Percentiles rank a stretch among this genome's conserved stretches.
phyloP scores from a whole-genome alignment of 2,329 filamentous ascomycete species.

The Colletotrichum cereale region DNA sequence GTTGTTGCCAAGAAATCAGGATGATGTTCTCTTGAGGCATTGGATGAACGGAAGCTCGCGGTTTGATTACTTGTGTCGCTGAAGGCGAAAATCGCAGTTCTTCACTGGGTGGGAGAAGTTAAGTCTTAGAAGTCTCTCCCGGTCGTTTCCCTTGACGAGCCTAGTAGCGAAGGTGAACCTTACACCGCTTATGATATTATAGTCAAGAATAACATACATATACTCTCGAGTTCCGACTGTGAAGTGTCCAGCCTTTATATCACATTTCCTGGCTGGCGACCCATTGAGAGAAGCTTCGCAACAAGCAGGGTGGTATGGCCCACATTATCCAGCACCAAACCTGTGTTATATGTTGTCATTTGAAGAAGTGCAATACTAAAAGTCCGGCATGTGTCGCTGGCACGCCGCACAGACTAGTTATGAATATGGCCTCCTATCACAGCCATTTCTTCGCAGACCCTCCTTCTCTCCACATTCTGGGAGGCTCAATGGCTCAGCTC shows the following conservation, averaged over 20 bases:
- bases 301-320: too few species aligned
- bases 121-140: neutral
- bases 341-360: too few species aligned
- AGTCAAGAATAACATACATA: neutral
- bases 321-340: too few species aligned
- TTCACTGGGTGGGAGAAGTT: rapidly evolving
- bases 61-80: neutral
- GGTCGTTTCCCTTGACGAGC: rapidly evolving
- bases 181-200: rapidly evolving
- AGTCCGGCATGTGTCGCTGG: neutral
- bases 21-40: neutral
- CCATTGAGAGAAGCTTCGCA: too few species aligned
- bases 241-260: too few species aligned
- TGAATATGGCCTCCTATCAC: too few species aligned
- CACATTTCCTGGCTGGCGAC: too few species aligned
- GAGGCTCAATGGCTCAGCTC: slow-evolving; percentile 6
- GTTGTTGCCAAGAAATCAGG: neutral
- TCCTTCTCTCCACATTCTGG: neutral
- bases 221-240: too few species aligned
- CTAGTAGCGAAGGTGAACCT: neutral
- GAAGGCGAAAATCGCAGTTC: neutral
- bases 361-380: neutral
- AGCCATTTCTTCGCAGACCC: neutral
- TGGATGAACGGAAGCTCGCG: neutral
- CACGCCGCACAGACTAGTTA: neutral